Evolutionary conservation across 352 stramenopile genomes (phyloP).

Genomic region (Phytopythium chamaehyphon): DNA sequence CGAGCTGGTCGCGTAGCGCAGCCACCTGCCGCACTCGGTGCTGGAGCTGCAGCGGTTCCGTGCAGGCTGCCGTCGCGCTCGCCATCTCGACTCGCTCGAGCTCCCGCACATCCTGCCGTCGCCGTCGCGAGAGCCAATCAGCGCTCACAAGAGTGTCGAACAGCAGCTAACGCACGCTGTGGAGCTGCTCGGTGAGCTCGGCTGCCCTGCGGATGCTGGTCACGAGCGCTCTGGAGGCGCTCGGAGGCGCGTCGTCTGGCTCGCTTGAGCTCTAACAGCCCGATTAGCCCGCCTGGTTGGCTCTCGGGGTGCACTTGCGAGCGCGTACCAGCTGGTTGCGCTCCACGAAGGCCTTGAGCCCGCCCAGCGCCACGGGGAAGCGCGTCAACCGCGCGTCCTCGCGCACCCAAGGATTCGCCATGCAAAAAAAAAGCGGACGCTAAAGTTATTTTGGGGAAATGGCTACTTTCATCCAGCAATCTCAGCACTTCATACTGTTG

Average conservation of each 20-base stretch:
- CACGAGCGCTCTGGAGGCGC: conserved; percentile 24
- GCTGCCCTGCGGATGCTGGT: conserved; percentile 15
- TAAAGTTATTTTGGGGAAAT: too few relatives aligned
- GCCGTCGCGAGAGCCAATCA: not conserved
- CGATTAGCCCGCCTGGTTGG: too few relatives aligned
- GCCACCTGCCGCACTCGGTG: conserved; percentile 12
- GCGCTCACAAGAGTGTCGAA: not conserved
- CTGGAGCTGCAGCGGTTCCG: conserved; percentile 26
- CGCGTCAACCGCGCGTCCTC: conserved; percentile 7
- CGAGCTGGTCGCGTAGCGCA: conserved; percentile 22
- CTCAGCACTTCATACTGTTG: too few relatives aligned
- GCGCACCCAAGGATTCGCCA: conserved; percentile 35
- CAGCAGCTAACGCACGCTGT: conserved; percentile 1
- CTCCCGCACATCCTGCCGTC: conserved; percentile 25
- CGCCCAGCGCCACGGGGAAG: conserved; percentile 26
- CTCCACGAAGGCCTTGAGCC: conserved; percentile 33
- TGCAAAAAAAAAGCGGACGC: too few relatives aligned
- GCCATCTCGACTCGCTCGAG: conserved; percentile 31
- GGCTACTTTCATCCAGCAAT: too few relatives aligned
- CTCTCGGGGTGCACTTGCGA: not conserved
- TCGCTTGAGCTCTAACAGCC: too few relatives aligned
- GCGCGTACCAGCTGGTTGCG: conserved; percentile 24
- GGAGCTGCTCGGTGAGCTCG: conserved; percentile 7
- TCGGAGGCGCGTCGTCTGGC: not conserved
- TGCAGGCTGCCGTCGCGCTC: conserved; percentile 15